These are phyloP conservation scores for Aquanectria penicillioides DNA, from an alignment of 2,329 filamentous ascomycete genomes.

Conservation along the genomic window DNA sequence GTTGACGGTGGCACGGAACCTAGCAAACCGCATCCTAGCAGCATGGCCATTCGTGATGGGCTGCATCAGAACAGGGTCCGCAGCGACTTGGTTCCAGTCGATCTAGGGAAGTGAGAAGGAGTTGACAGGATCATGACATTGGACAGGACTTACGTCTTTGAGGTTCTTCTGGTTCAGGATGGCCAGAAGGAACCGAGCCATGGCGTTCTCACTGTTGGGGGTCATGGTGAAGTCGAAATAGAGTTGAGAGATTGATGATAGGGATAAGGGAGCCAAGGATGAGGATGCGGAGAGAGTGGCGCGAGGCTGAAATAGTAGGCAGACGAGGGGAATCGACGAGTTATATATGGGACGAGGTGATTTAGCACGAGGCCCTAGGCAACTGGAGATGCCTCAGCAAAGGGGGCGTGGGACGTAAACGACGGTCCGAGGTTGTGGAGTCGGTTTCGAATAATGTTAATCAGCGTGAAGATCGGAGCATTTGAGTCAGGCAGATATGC, in stretches of 20 bases:
- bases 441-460: conserved; percentile 18
- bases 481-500: conserved; percentile 15
- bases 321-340: conserved; percentile 25
- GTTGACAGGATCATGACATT: neutral
- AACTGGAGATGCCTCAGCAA: conserved; percentile 34
- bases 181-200: conserved; percentile 68
- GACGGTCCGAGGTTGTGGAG: conserved; percentile 9
- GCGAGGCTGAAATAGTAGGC: conserved; percentile 27
- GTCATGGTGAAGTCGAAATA: conserved; percentile 54
- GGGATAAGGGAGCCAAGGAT: conserved; percentile 5
- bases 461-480: conserved; percentile 25
- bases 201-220: conserved; percentile 65
- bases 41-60: conserved; percentile 69
- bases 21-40: conserved; percentile 68
- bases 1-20: conserved; percentile 59
- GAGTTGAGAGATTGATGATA: neutral
- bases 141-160: conserved; percentile 62
- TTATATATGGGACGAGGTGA: conserved; percentile 33
- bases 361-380: conserved; percentile 29
- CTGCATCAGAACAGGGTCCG: conserved; percentile 62
- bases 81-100: conserved; percentile 67
- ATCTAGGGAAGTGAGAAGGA: conserved; percentile 55
- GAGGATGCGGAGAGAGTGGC: conserved; percentile 8
- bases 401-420: neutral
- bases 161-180: conserved; percentile 69